Base-by-base conservation (phyloP, 225 moss, liverwort and hornwort species). In the Takakia lepidozioides region DNA sequence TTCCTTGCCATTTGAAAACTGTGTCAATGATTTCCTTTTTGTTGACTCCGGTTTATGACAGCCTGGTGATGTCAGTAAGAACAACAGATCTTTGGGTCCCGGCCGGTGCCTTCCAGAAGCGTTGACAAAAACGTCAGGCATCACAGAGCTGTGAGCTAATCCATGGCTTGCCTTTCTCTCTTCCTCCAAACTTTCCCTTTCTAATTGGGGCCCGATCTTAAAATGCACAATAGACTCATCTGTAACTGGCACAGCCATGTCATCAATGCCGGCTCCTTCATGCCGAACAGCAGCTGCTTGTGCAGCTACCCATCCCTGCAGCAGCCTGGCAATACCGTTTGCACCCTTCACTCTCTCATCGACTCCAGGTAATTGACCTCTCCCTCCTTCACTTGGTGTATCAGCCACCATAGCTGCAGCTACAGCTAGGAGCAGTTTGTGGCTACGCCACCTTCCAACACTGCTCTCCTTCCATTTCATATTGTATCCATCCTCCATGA, bases 271-370 rank as follows among this genome's bases (percentile, higher is more conserved):
- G 62, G 54, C 53, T 46, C 53, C 57, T 25, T 70, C 62, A 45
- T 47, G 44, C 46, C 59, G 48, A 36, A 48, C 22, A 49, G 70
- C 58, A 61, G 77, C 66, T 57, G 66, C 61, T 75, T 98, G 91
- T 35, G 83, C 85, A 65, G 73, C 71, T 65, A 87, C 27, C 98
- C 98, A 98, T n/a, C 66, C 73, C 46, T 67, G 61, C 36, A 98
- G 58, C 43, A 91, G 51, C 23, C 43, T 60, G 54, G 24, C 66
- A 32, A 67, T 60, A 22, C 27, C 57, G 38, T 52, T 52, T 28
- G 43, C n/a, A 37, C 51, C 45, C 34, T 46, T 66, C 14, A 67
- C 63, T 15, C 34, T 51, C 27, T 49, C 46, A 36, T 63, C 70
- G 52, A 66, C 6, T 17, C 39, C 66, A 53, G 59, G 51, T 50